Evolutionary conservation across 2,329 filamentous ascomycete genomes (phyloP).

Genomic region (Neofusicoccum kwambonambiense): DNA sequence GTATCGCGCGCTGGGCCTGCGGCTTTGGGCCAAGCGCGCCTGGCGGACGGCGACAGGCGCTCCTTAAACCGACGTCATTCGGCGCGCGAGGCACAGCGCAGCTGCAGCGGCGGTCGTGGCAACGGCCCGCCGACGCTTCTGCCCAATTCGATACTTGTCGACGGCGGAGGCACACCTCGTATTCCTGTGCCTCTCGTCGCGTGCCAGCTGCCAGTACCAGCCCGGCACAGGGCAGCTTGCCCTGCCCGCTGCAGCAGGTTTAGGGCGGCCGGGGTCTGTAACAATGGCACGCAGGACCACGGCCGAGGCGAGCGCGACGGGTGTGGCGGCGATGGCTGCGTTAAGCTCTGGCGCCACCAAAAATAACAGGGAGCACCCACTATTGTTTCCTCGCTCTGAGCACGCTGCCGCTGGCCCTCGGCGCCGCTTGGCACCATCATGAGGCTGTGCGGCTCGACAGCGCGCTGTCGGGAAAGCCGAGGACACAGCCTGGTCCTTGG

Average conservation of each 20-base stretch:
- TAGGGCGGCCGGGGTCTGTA: conserved; percentile 5
- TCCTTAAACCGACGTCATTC: conserved; percentile 10
- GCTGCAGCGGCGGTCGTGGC: neutral
- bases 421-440: neutral
- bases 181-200: neutral
- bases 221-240: neutral
- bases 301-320: conserved; percentile 7
- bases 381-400: neutral
- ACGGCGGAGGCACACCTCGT: neutral
- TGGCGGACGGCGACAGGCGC: neutral
- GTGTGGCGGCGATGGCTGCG: conserved; percentile 8
- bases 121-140: neutral
- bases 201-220: too few relatives aligned
- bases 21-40: neutral
- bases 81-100: neutral
- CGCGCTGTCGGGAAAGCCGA: neutral
- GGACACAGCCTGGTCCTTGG: neutral
- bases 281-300: conserved; percentile 9
- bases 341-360: conserved; percentile 13
- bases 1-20: neutral
- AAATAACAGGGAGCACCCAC: neutral
- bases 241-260: neutral
- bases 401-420: neutral
- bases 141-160: neutral
- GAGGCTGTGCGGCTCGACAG: neutral